Conservation (phyloP, 139 green algal genomes). For the Pseudopediastrum boryanum region DNA sequence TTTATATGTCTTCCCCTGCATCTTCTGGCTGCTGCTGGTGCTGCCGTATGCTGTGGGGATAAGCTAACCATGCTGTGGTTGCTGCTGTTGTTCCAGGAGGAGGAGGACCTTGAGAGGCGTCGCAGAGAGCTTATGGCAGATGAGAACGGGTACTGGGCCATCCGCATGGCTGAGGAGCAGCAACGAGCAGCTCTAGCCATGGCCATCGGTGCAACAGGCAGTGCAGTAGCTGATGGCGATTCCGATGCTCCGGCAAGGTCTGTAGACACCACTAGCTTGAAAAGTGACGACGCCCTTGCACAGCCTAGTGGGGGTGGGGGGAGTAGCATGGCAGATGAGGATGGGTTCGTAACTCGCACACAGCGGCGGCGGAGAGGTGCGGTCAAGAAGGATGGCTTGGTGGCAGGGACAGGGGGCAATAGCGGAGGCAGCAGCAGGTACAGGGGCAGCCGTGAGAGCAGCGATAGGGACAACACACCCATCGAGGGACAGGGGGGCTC, state of each 20-base stretch:
- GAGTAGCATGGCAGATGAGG: slow-evolving; percentile 14
- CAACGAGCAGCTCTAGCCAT: slow-evolving; percentile 26
- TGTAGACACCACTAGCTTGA: slow-evolving; percentile 7
- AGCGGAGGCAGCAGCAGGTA: neutral
- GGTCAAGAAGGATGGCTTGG: neutral
- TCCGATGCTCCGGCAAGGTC: neutral
- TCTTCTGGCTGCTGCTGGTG: too few species aligned
- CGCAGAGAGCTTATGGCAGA: slow-evolving; percentile 76
- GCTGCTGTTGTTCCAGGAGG: slow-evolving; percentile 44
- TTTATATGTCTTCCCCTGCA: too few species aligned
- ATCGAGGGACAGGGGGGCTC: too few species aligned
- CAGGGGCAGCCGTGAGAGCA: neutral
- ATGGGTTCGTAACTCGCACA: slow-evolving; percentile 19
- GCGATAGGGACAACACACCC: too few species aligned
- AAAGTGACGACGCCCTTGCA: slow-evolving; percentile 11
- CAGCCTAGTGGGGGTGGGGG: neutral
- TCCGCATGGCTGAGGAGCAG: slow-evolving; percentile 69
- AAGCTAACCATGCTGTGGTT: too few species aligned
- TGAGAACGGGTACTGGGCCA: slow-evolving; percentile 78
- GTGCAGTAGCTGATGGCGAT: neutral
- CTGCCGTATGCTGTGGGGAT: too few species aligned
- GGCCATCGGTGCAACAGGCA: slow-evolving; percentile 28
- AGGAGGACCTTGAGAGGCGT: slow-evolving; percentile 72
- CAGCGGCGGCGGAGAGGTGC: neutral
- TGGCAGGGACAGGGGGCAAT: neutral